Percentiles rank a stretch among this genome's conserved stretches.
phyloP scores from a whole-genome alignment of 345 rosid species.

The Euphorbia lathyris region DNA sequence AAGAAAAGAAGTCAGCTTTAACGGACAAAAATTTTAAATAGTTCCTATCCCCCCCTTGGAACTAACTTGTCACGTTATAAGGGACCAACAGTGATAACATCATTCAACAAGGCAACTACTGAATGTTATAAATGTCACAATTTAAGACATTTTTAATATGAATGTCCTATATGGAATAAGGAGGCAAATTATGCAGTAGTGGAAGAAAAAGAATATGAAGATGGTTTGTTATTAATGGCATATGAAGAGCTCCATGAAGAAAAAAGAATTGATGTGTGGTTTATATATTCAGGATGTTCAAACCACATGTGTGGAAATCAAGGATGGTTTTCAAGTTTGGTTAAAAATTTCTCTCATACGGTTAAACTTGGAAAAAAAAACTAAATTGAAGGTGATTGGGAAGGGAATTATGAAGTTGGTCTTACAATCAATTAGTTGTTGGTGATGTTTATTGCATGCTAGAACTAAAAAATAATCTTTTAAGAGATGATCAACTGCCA shows the following conservation, averaged over 20 bases:
- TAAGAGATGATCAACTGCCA: background rate
- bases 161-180: background rate
- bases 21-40: too few species aligned
- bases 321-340: background rate
- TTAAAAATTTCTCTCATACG: background rate
- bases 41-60: too few species aligned
- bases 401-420: too few species aligned
- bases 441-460: too few species aligned
- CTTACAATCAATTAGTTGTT: too few species aligned
- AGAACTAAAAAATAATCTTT: too few species aligned
- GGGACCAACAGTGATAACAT: too few species aligned
- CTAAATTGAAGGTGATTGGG: too few species aligned
- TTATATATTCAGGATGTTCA: background rate
- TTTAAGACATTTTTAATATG: background rate
- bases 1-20: too few species aligned
- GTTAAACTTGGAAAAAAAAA: background rate
- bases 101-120: constrained; percentile 3
- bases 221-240: background rate
- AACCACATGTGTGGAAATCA: constrained; percentile 19
- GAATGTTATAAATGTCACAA: background rate
- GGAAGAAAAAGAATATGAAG: background rate
- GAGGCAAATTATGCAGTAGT: background rate
- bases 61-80: too few species aligned
- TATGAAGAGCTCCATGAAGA: background rate
- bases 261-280: background rate